Evolutionary conservation across 768 basidiomycete genomes (phyloP).

Genomic region (Rhodotorula toruloides): DNA sequence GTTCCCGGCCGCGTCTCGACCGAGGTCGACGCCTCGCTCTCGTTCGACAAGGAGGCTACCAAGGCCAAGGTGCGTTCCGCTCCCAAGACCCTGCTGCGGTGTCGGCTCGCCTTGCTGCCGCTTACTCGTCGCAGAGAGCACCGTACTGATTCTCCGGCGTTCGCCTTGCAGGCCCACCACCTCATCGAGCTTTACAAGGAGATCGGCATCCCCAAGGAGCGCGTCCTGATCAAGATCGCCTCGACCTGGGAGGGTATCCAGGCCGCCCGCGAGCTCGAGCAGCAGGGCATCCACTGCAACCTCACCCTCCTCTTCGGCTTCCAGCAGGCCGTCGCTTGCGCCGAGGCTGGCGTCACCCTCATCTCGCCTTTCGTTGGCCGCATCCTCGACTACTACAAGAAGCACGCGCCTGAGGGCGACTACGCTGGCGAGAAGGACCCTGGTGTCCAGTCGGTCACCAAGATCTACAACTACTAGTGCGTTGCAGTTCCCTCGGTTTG

Average conservation of each 20-base stretch:
- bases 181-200: constrained; percentile 92
- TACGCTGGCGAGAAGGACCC: constrained; percentile 91
- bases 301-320: constrained; percentile 98
- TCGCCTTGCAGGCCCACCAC: constrained; percentile 49
- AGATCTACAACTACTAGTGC: constrained; percentile 77
- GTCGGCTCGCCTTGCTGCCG: not conserved
- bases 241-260: constrained; percentile 99
- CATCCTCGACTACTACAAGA: constrained; percentile 99
- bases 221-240: constrained; percentile 97
- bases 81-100: too few species aligned
- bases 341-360: constrained; percentile 94
- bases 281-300: constrained; percentile 94
- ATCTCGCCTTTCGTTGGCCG: constrained; percentile 94
- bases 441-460: constrained; percentile 89
- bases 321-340: constrained; percentile 95
- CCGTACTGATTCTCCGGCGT: not conserved
- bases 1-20: constrained; percentile 98
- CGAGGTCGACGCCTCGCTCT: constrained; percentile 95
- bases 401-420: constrained; percentile 66
- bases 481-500: not conserved
- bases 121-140: too few species aligned
- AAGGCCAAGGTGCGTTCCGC: constrained; percentile 72
- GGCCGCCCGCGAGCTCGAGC: constrained; percentile 91
- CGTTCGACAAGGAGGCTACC: constrained; percentile 88
- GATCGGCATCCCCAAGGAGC: constrained; percentile 87